Conservation (phyloP, 768 basidiomycete species). For the Pisolithus tinctorius region DNA sequence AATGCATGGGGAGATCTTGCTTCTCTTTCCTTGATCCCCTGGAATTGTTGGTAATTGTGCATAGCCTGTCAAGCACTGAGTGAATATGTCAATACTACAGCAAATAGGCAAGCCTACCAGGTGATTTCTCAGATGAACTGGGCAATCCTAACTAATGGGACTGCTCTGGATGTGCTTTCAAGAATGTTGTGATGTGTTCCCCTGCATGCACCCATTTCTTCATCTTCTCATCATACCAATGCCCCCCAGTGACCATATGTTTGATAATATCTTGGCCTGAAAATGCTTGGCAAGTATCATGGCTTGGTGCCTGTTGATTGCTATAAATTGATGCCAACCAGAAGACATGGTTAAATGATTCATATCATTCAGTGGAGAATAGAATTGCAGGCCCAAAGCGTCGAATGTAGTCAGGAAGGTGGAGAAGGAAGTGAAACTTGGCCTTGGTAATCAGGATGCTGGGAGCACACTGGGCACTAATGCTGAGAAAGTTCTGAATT, state of each 20-base stretch:
- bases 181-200: too few species aligned
- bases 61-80: too few species aligned
- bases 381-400: neutral
- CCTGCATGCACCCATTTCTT: too few species aligned
- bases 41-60: too few species aligned
- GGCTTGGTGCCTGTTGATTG: conserved; percentile 13
- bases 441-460: conserved; percentile 17
- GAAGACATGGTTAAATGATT: neutral
- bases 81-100: too few species aligned
- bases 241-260: conserved; percentile 6
- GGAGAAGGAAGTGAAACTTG: conserved; percentile 21
- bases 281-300: conserved; percentile 10
- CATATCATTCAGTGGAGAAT: neutral
- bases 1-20: too few species aligned
- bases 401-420: conserved; percentile 7
- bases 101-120: too few species aligned
- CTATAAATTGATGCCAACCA: neutral
- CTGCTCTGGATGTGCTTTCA: too few species aligned
- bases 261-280: conserved; percentile 5
- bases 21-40: too few species aligned
- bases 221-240: too few species aligned
- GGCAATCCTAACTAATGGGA: too few species aligned
- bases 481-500: conserved; percentile 15
- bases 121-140: too few species aligned
- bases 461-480: conserved; percentile 11